phyloP scores from a whole-genome alignment of 805 yeast genomes.

The Hanseniaspora occidentalis region DNA sequence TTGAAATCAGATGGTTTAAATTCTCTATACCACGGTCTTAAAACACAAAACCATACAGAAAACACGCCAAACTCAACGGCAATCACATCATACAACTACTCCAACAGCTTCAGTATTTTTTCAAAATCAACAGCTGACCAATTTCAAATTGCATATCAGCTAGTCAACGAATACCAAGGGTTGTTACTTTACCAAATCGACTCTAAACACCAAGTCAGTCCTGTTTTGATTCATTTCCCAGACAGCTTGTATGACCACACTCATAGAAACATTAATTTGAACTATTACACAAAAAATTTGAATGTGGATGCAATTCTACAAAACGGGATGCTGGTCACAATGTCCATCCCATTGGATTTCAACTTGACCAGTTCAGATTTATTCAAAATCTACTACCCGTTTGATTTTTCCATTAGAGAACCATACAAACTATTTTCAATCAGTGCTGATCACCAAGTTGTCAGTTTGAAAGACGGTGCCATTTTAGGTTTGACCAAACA shows the following conservation, averaged over 20 bases:
- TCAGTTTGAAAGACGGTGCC: slow-evolving; percentile 69
- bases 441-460: slow-evolving; percentile 33
- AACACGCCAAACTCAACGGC: background rate
- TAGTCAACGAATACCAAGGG: slow-evolving; percentile 12
- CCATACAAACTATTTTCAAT: slow-evolving; percentile 44
- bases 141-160: slow-evolving; percentile 17
- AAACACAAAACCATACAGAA: no score
- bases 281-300: slow-evolving; percentile 6
- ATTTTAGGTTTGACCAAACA: slow-evolving; percentile 37
- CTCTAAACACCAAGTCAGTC: slow-evolving; percentile 11
- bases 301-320: slow-evolving; percentile 15
- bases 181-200: slow-evolving; percentile 17
- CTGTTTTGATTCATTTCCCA: slow-evolving; percentile 17
- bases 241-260: slow-evolving; percentile 15
- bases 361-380: slow-evolving; percentile 29
- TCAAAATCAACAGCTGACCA: slow-evolving; percentile 7
- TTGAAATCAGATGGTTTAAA: background rate
- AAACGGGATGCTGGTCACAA: slow-evolving; percentile 15
- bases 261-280: slow-evolving; percentile 13
- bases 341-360: slow-evolving; percentile 16
- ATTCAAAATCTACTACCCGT: slow-evolving; percentile 60
- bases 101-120: background rate
- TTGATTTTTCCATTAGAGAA: slow-evolving; percentile 42
- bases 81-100: background rate
- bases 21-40: background rate